Evolutionary conservation across 352 stramenopile species (phyloP).

Genomic region (Phytophthora aleatoria): DNA sequence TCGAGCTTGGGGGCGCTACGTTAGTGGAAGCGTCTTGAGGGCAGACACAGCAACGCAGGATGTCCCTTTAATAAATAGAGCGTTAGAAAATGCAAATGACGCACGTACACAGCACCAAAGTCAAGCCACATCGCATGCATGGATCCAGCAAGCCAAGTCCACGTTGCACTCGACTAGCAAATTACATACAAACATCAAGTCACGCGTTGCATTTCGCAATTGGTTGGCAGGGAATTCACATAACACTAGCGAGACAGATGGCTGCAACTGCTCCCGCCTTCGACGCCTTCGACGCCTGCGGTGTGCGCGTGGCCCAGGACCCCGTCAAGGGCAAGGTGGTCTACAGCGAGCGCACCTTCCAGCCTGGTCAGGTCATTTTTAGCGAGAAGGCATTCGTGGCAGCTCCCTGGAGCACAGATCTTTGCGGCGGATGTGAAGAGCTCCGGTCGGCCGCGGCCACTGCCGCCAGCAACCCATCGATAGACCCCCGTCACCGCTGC

Average conservation of each 20-base stretch:
- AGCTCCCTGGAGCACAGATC: conserved; percentile 67
- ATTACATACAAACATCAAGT: conserved; percentile 11
- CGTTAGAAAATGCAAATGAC: conserved; percentile 40
- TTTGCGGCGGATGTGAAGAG: conserved; percentile 65
- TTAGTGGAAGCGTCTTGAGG: conserved; percentile 9
- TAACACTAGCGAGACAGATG: conserved; percentile 17
- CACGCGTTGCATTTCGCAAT: conserved; percentile 2
- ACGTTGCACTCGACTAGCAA: conserved; percentile 3
- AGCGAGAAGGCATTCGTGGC: conserved; percentile 76
- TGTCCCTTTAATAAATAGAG: conserved; percentile 44
- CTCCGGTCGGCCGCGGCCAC: conserved; percentile 30
- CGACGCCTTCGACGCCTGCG: conserved; percentile 54
- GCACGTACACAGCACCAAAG: conserved; percentile 14
- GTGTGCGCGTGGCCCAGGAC: conserved; percentile 59
- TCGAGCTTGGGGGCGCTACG: conserved; percentile 4
- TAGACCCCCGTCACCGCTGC: conserved; percentile 35
- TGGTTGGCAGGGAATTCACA: conserved; percentile 12
- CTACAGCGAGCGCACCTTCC: conserved; percentile 52
- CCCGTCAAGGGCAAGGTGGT: conserved; percentile 68
- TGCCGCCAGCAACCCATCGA: conserved; percentile 14
- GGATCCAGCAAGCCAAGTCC: too few relatives aligned
- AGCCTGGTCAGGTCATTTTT: conserved; percentile 74
- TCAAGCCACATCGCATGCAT: not conserved
- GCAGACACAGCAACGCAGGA: conserved; percentile 20
- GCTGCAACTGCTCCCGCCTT: conserved; percentile 54